phyloP scores from a whole-genome alignment of 2,329 filamentous ascomycete genomes.

The Cladorrhinum sp. region DNA sequence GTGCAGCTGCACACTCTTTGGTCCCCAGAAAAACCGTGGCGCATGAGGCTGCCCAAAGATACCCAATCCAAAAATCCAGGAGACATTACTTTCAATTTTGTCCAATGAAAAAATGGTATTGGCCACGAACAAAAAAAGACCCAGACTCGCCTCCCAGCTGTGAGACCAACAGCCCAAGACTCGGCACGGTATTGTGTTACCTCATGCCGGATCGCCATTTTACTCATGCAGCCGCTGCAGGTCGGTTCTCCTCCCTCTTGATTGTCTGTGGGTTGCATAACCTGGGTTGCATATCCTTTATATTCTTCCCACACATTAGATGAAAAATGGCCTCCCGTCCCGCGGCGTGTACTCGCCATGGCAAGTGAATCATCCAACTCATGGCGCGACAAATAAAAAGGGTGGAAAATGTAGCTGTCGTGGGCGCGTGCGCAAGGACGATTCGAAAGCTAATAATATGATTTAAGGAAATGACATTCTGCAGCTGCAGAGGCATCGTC shows the following conservation, averaged over 20 bases:
- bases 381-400: no score
- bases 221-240: conserved; percentile 19
- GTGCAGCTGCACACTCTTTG: neutral
- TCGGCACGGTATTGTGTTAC: conserved; percentile 12
- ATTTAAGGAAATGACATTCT: neutral
- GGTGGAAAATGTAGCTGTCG: neutral
- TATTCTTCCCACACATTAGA: neutral
- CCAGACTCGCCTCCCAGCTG: conserved; percentile 6
- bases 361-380: neutral
- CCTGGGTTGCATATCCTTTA: neutral
- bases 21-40: neutral
- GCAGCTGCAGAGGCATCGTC: neutral
- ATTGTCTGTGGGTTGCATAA: conserved; percentile 3
- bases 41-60: neutral
- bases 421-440: neutral
- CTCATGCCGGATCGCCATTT: conserved; percentile 15
- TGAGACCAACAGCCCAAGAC: conserved; percentile 5
- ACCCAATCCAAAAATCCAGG: neutral
- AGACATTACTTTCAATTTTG: neutral
- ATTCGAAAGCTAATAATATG: neutral
- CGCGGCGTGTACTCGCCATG: neutral
- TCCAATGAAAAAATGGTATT: neutral
- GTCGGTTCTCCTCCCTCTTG: conserved; percentile 15
- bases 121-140: neutral
- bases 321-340: neutral